Percentiles rank a stretch among this genome's conserved stretches.
These are phyloP conservation scores for Parafenestella ontariensis DNA, from an alignment of 2,329 filamentous ascomycete species.

Conservation along the genomic window DNA sequence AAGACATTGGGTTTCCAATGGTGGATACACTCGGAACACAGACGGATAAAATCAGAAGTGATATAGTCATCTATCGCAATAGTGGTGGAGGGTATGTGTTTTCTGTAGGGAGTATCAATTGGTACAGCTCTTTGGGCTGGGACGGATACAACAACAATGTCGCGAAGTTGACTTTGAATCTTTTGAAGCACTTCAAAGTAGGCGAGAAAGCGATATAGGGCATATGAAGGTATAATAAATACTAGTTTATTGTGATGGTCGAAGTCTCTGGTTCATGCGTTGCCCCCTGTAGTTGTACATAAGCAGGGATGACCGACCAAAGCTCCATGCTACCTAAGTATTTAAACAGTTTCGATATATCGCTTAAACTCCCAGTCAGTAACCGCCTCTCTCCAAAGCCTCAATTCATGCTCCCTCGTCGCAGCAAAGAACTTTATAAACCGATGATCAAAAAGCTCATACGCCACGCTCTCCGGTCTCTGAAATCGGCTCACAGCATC, in stretches of 20 bases:
- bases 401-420: conserved; percentile 84
- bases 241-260: too few relatives aligned
- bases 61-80: background rate
- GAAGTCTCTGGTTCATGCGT: too few relatives aligned
- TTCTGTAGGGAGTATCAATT: background rate
- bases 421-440: conserved; percentile 94
- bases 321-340: too few relatives aligned
- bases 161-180: background rate
- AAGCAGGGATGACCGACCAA: too few relatives aligned
- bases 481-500: background rate
- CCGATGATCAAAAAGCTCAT: conserved; percentile 86
- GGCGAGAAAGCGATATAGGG: too few relatives aligned
- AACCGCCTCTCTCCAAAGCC: conserved; percentile 88
- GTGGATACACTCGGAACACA: background rate
- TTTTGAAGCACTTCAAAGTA: too few relatives aligned
- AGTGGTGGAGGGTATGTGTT: background rate
- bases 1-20: background rate
- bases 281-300: too few relatives aligned
- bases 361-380: conserved; percentile 73
- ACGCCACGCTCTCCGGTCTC: conserved; percentile 60
- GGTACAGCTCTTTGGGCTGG: background rate
- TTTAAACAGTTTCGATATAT: background rate
- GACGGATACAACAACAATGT: background rate
- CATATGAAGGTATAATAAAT: too few relatives aligned
- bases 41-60: background rate